These are phyloP conservation scores for Flammula alnicola DNA, from an alignment of 1,284 basidiomycete species.

Conservation along the genomic window DNA sequence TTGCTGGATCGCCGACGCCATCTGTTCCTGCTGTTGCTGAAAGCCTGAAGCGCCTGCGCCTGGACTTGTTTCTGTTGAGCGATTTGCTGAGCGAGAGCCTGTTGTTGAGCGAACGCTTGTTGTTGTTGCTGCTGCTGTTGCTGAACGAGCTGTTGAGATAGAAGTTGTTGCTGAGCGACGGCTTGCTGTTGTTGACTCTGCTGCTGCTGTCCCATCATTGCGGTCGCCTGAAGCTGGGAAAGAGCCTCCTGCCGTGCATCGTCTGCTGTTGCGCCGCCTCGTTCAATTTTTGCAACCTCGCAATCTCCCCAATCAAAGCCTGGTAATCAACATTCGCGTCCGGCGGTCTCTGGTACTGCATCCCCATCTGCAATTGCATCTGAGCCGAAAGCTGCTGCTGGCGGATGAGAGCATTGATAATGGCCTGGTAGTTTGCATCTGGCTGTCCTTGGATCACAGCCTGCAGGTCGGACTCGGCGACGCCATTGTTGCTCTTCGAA, in stretches of 20 bases:
- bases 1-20: neutral
- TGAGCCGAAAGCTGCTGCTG: no score
- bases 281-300: slow-evolving; percentile 30
- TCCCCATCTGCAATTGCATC: slow-evolving; percentile 21
- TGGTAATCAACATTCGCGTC: slow-evolving; percentile 21
- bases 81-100: slow-evolving; percentile 4
- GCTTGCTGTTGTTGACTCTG: neutral
- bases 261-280: slow-evolving; percentile 19
- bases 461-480: slow-evolving; percentile 31
- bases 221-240: slow-evolving; percentile 14
- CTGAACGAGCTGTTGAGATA: neutral
- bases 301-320: slow-evolving; percentile 33
- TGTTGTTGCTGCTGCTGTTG: slow-evolving; percentile 13
- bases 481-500: slow-evolving; percentile 21
- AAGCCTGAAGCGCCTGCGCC: neutral
- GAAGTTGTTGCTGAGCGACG: neutral
- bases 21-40: neutral
- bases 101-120: slow-evolving; percentile 11
- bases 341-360: slow-evolving; percentile 7
- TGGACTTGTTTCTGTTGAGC: slow-evolving; percentile 5
- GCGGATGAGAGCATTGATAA: slow-evolving; percentile 32
- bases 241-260: slow-evolving; percentile 3
- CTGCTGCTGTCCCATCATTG: slow-evolving; percentile 7
- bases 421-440: slow-evolving; percentile 34
- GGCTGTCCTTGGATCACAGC: slow-evolving; percentile 33